phyloP scores from a whole-genome alignment of 2,329 filamentous ascomycete species.

The Rutstroemia sp. region DNA sequence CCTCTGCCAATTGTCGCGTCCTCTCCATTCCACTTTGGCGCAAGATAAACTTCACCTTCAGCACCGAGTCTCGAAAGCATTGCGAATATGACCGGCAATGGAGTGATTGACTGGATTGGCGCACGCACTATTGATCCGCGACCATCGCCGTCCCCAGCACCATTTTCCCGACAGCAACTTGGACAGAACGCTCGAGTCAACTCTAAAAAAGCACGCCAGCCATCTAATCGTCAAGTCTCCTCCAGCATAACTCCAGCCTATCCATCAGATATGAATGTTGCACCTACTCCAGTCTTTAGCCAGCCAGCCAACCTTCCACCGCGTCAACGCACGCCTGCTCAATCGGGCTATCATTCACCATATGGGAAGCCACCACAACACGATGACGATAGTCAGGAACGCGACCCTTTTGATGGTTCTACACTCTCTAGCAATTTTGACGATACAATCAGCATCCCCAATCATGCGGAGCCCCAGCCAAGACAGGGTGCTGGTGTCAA shows the following conservation, averaged over 20 bases:
- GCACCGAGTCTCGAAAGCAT: no score
- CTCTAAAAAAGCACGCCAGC: not conserved
- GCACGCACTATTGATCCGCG: not conserved
- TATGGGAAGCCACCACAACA: not conserved
- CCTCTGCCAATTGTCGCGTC: no score
- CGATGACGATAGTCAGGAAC: not conserved
- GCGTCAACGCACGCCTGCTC: not conserved
- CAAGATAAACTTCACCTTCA: no score
- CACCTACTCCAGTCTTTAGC: not conserved
- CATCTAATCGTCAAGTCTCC: not conserved
- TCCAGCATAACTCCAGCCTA: not conserved
- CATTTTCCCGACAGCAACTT: not conserved
- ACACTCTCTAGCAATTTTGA: conserved; percentile 2
- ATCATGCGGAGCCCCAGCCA: not conserved
- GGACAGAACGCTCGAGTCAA: not conserved
- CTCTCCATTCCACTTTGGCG: no score
- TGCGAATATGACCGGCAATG: not conserved
- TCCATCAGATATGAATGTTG: not conserved
- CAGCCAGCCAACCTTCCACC: not conserved
- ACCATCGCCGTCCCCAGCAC: not conserved
- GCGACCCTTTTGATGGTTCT: not conserved
- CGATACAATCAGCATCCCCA: conserved; percentile 1
- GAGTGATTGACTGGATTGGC: not conserved
- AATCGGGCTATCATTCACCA: not conserved
- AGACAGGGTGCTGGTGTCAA: not conserved